Base-by-base conservation (phyloP, 2,329 filamentous ascomycete species). In the Penicillium psychrosexuale region DNA sequence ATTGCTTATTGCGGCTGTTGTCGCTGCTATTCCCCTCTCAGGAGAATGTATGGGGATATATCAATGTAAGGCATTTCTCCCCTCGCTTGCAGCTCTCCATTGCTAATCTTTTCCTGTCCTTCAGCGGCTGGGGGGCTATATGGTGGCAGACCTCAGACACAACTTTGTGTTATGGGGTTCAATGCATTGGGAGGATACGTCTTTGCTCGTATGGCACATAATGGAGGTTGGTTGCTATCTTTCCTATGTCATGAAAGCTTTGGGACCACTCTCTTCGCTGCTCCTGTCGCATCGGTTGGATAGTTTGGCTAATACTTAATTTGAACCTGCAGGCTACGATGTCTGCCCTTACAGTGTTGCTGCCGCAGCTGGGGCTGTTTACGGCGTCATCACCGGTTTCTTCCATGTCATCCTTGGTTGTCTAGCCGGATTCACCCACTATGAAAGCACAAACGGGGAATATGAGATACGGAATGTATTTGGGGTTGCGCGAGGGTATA, bases 191-290 rank as follows among this genome's bases (percentile, higher is more conserved):
- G 52, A 2, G 57, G 59, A 8, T 61, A 61, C 17, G 59, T 60
- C 2, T 61, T 61, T 53, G 59, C 59, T 46, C 53, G 59, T n/a
- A 61, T 61, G 59, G 57, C 57, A 8, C 59, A 61, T 28, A 60
- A 61, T 13, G 49, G 43, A 42, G 59, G 57, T 58, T 11, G 44
- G 51, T 42, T 17, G 8, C 5, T 1, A 0, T 24, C 5, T 22
- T 15, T 24, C 27, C 11, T 13, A 9, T 7, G 2, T 8, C n/a
- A 34, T 31, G 9, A 24, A 33, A 27, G 5, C 11, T 42, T 9
- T 11, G 15, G 24, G 24, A 1, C 5, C 0, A 13, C 5, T 28
- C 8, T 43, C 5, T 22, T 27, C 8, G 11, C 24, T 30, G 4
- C 12, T 19, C 5, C 6, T 49, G 36, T 7, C 30, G 12, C 5